Percentiles rank a stretch among this genome's conserved stretches.
These are phyloP conservation scores for Coniosporium tulheliwenetii DNA, from an alignment of 2,329 filamentous ascomycete species.

Conservation along the genomic window DNA sequence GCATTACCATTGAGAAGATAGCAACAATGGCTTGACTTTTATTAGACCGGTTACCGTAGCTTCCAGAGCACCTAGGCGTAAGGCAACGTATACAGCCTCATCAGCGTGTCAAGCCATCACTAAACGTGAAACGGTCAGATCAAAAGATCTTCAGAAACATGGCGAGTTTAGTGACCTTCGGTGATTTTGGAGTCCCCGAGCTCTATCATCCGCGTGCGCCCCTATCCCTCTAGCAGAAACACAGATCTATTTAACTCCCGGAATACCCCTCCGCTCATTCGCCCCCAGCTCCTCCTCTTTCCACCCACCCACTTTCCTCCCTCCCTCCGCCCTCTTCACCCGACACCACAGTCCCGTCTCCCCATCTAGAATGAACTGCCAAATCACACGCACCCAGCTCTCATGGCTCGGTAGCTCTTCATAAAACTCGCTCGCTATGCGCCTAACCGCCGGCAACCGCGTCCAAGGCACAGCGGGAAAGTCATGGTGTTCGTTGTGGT, in stretches of 20 bases:
- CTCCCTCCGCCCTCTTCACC: constrained; percentile 79
- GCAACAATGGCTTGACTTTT: too few relatives aligned
- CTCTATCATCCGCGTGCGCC: too few relatives aligned
- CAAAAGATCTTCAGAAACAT: too few relatives aligned
- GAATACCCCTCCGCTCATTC: constrained; percentile 28
- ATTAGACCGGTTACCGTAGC: too few relatives aligned
- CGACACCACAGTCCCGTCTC: constrained; percentile 81
- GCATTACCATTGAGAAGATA: too few relatives aligned
- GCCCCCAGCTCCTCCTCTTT: constrained; percentile 31
- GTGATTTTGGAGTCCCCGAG: too few relatives aligned
- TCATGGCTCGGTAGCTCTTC: constrained; percentile 69
- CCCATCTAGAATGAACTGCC: constrained; percentile 87
- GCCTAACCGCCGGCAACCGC: constrained; percentile 57
- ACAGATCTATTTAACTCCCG: constrained; percentile 15
- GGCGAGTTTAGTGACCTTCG: too few relatives aligned
- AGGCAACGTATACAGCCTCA: too few relatives aligned
- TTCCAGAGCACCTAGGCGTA: too few relatives aligned
- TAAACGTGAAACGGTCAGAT: too few relatives aligned
- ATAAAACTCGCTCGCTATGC: constrained; percentile 84
- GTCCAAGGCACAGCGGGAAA: constrained; percentile 97
- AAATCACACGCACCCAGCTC: constrained; percentile 87
- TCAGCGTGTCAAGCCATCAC: too few relatives aligned
- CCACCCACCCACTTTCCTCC: constrained; percentile 40
- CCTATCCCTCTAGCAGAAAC: too few relatives aligned
- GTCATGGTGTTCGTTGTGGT: constrained; percentile 98